phyloP scores from a whole-genome alignment of 345 rosid genomes.

The Noccaea bulbosa region DNA sequence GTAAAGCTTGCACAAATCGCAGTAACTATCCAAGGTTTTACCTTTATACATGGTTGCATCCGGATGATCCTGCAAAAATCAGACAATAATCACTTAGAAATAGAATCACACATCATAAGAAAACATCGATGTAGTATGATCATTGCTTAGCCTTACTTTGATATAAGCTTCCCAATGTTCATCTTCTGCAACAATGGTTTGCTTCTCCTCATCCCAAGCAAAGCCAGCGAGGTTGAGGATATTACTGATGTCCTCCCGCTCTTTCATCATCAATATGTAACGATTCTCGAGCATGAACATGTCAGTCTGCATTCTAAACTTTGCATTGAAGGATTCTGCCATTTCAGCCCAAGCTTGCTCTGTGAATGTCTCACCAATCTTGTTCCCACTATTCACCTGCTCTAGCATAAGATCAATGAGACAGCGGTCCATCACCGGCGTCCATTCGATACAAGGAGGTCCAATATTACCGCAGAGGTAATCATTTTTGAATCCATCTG shows the following conservation, averaged over 20 bases:
- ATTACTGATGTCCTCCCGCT: constrained; percentile 55
- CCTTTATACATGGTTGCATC: constrained; percentile 58
- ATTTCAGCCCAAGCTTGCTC: constrained; percentile 70
- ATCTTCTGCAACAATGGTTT: constrained; percentile 56
- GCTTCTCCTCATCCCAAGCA: constrained; percentile 63
- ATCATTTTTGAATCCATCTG: constrained; percentile 34
- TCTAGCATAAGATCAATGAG: constrained; percentile 66
- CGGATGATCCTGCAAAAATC: constrained; percentile 65
- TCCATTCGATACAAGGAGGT: constrained; percentile 58
- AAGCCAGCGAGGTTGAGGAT: constrained; percentile 61
- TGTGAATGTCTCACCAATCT: constrained; percentile 50
- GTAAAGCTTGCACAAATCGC: constrained; percentile 56
- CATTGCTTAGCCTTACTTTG: constrained; percentile 50
- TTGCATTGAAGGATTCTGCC: constrained; percentile 56
- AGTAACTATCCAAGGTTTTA: constrained; percentile 50
- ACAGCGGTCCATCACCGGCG: constrained; percentile 55
- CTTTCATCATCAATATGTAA: constrained; percentile 63
- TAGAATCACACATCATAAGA: background rate
- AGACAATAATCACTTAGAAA: background rate
- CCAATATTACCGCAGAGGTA: constrained; percentile 33
- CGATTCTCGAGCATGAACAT: constrained; percentile 58
- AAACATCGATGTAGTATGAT: background rate
- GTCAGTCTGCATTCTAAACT: constrained; percentile 55
- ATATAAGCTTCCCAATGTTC: constrained; percentile 62
- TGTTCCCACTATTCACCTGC: constrained; percentile 53